Percentiles rank a stretch among this genome's conserved stretches.
Conservation (phyloP, 2,329 filamentous ascomycete species). For the Sarocladiaceae sp. region DNA sequence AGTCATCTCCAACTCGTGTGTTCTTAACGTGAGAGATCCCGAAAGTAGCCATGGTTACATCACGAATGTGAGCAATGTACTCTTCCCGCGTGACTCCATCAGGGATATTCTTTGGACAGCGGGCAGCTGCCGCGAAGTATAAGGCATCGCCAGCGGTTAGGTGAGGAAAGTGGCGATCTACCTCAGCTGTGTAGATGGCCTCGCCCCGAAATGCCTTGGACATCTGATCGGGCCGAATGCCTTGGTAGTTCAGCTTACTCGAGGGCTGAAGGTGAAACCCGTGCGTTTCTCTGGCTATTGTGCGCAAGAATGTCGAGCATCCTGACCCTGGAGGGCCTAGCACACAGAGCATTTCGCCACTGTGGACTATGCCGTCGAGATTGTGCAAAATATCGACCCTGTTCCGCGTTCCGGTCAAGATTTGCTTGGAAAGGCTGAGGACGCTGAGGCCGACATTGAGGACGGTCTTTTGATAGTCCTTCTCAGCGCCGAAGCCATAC, state of each 20-base stretch:
- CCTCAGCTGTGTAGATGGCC: conserved; percentile 82
- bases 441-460: conserved; percentile 28
- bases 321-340: conserved; percentile 50
- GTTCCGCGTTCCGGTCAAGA: conserved; percentile 18
- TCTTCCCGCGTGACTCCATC: conserved; percentile 48
- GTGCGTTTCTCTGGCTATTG: conserved; percentile 54
- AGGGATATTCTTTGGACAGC: conserved; percentile 59
- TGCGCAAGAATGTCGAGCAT: conserved; percentile 66
- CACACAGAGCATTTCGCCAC: conserved; percentile 54
- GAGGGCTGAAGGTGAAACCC: conserved; percentile 56
- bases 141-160: conserved; percentile 76
- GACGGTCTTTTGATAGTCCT: conserved; percentile 39
- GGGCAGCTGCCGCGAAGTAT: conserved; percentile 69
- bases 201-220: conserved; percentile 74
- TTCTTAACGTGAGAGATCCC: conserved; percentile 70
- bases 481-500: conserved; percentile 35
- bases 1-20: conserved; percentile 72
- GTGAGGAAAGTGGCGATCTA: conserved; percentile 77
- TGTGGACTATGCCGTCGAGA: conserved; percentile 48
- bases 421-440: conserved; percentile 20
- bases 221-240: conserved; percentile 69
- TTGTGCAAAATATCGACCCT: conserved; percentile 46
- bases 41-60: conserved; percentile 73
- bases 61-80: conserved; percentile 60
- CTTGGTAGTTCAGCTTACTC: conserved; percentile 62